These are phyloP conservation scores for Pichia californica DNA, from an alignment of 805 yeast genomes.

Conservation along the genomic window DNA sequence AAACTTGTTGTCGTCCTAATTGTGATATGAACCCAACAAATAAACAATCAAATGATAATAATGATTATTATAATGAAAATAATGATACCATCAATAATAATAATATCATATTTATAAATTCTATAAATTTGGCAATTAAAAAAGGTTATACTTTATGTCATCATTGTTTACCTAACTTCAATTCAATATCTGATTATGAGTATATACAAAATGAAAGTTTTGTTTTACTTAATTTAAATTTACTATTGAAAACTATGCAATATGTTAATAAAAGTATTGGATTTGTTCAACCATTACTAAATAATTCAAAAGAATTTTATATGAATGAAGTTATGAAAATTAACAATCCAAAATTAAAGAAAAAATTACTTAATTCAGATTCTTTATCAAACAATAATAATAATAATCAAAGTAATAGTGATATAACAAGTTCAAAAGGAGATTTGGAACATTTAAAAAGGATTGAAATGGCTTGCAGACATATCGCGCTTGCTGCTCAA, in stretches of 20 bases:
- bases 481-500: constrained; percentile 69
- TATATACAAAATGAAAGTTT: constrained; percentile 16
- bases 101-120: constrained; percentile 41
- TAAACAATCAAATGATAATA: constrained; percentile 24
- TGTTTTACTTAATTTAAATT: constrained; percentile 40
- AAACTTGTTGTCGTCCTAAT: constrained; percentile 59
- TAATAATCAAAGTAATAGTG: background rate
- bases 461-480: constrained; percentile 75
- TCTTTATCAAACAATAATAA: background rate
- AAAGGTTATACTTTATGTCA: constrained; percentile 47
- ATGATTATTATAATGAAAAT: too few relatives aligned
- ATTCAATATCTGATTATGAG: constrained; percentile 15
- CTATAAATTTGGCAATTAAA: constrained; percentile 35
- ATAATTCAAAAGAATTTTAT: background rate
- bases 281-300: constrained; percentile 43
- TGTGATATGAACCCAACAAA: constrained; percentile 54
- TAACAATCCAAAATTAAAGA: constrained; percentile 3
- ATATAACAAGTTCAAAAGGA: constrained; percentile 40
- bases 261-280: constrained; percentile 53
- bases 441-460: constrained; percentile 64
- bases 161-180: constrained; percentile 44
- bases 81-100: constrained; percentile 17
- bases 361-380: constrained; percentile 1
- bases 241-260: constrained; percentile 45
- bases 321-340: constrained; percentile 1